Evolutionary conservation across 75 land plant genomes (phyloP).

Genomic region (Azolla pinnata): DNA sequence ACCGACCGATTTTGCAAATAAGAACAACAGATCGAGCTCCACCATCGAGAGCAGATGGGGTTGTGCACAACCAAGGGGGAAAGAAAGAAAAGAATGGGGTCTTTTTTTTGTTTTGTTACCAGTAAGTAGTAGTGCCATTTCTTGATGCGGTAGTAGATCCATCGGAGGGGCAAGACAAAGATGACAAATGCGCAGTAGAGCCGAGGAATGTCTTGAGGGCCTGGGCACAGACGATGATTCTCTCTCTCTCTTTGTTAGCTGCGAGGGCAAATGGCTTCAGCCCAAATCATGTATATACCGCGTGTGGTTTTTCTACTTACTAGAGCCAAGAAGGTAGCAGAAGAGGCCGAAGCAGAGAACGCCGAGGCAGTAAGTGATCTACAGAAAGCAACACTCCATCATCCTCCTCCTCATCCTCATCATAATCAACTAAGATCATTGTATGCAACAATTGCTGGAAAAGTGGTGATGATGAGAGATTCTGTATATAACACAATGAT

Average conservation of each 20-base stretch:
- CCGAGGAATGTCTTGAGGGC: constrained; percentile 88
- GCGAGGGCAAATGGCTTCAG: background rate
- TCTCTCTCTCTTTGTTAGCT: background rate
- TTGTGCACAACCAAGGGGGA: too few species aligned
- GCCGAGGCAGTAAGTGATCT: constrained; percentile 79
- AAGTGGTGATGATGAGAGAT: background rate
- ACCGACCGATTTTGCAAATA: too few species aligned
- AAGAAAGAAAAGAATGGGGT: too few species aligned
- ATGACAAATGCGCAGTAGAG: constrained; percentile 76
- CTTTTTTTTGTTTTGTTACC: too few species aligned
- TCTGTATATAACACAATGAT: too few species aligned
- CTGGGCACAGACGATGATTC: constrained; percentile 22
- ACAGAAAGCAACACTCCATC: constrained; percentile 5
- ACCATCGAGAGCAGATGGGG: too few species aligned
- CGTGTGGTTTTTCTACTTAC: constrained; percentile 37
- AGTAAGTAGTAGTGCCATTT: constrained; percentile 97
- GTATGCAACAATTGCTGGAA: background rate
- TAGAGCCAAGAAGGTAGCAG: constrained; percentile 84
- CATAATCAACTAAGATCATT: background rate
- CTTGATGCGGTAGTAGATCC: constrained; percentile 96
- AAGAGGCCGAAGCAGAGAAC: constrained; percentile 88
- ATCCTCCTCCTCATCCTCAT: background rate
- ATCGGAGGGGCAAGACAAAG: constrained; percentile 78
- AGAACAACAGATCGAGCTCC: too few species aligned
- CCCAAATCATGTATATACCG: background rate